Percentiles rank a stretch among this genome's conserved stretches.
phyloP scores from a whole-genome alignment of 164 flowering plant genomes.

The Vitis rupestris region DNA sequence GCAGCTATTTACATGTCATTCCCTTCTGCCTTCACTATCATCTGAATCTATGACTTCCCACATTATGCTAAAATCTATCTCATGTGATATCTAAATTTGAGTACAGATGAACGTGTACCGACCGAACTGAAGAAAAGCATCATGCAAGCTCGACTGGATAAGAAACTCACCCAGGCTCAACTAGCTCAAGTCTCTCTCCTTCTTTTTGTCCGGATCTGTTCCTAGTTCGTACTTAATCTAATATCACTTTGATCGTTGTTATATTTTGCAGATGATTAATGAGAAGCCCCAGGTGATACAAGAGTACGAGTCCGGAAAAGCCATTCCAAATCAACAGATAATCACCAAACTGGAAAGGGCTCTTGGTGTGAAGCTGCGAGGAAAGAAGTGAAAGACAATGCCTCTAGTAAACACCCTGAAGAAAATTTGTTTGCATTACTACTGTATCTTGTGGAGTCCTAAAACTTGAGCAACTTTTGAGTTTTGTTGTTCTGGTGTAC shows the following conservation, averaged over 20 bases:
- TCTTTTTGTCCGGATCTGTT: not conserved
- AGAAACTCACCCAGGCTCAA: conserved; percentile 93
- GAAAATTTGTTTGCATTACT: too few species aligned
- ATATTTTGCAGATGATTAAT: conserved; percentile 67
- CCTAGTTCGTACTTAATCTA: too few species aligned
- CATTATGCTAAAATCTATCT: too few species aligned
- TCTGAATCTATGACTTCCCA: too few species aligned
- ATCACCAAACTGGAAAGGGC: conserved; percentile 90
- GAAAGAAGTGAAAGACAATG: conserved; percentile 59
- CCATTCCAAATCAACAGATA: conserved; percentile 97
- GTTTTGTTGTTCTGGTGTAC: too few species aligned
- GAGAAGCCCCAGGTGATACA: conserved; percentile 97
- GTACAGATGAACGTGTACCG: conserved; percentile 77
- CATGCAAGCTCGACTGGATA: conserved; percentile 85
- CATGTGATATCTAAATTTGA: too few species aligned
- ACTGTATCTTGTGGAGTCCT: too few species aligned
- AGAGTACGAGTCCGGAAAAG: conserved; percentile 99
- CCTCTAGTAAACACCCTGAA: too few species aligned
- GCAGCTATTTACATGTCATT: too few species aligned
- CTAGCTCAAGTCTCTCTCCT: conserved; percentile 71
- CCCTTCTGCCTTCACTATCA: too few species aligned
- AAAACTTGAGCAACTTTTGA: too few species aligned
- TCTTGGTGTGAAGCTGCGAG: conserved; percentile 88
- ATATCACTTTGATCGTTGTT: too few species aligned
- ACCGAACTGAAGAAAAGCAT: conserved; percentile 88